phyloP scores from a whole-genome alignment of 257 asterid genomes.

The Cynanchum wilfordii region DNA sequence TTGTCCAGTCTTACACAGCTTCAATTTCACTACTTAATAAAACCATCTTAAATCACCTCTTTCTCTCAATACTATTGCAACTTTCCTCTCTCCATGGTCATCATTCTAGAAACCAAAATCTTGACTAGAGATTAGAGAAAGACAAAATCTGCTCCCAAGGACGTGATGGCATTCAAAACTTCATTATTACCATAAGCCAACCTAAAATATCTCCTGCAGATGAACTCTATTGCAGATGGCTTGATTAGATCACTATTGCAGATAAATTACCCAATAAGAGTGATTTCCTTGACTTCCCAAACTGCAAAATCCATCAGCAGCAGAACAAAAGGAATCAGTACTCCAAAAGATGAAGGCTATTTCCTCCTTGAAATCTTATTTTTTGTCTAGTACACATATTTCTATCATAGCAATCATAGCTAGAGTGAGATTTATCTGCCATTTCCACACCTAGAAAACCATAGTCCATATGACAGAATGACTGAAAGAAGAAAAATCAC shows the following conservation, averaged over 20 bases:
- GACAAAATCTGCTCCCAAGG: neutral
- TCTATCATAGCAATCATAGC: neutral
- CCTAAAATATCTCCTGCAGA: neutral
- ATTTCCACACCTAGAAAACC: neutral
- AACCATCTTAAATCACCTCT: neutral
- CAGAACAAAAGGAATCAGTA: neutral
- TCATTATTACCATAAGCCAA: neutral
- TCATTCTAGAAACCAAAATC: neutral
- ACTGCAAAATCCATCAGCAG: neutral
- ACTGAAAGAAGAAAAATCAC: neutral
- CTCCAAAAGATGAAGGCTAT: neutral
- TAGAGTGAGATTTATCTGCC: neutral
- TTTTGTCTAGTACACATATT: neutral
- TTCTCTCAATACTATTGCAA: neutral
- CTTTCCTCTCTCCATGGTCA: neutral
- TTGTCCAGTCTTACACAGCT: neutral
- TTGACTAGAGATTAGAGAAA: neutral
- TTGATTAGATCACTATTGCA: neutral
- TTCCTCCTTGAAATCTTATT: neutral
- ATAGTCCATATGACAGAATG: neutral
- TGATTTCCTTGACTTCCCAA: neutral
- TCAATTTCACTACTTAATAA: neutral
- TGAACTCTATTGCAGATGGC: neutral
- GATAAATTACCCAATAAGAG: neutral
- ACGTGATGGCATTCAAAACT: neutral